phyloP scores from a whole-genome alignment of 495 filamentous ascomycete genomes.

The Aspergillus saccharolyticus region DNA sequence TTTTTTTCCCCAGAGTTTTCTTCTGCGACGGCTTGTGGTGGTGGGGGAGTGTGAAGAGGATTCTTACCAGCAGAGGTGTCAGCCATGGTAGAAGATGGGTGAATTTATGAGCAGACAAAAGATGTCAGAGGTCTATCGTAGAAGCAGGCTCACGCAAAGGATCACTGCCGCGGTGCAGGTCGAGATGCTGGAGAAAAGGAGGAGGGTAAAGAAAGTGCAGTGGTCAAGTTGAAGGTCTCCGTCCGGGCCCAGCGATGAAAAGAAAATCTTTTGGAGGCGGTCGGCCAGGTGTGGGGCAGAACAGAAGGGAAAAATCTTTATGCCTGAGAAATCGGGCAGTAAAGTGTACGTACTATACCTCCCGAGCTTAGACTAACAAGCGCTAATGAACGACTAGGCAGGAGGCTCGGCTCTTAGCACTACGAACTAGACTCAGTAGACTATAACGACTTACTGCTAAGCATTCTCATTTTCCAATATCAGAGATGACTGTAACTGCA shows the following conservation, averaged over 20 bases:
- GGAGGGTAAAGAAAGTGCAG: constrained; percentile 19
- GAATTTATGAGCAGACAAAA: neutral
- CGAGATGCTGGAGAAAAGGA: constrained; percentile 11
- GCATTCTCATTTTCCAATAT: too few species aligned
- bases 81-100: constrained; percentile 28
- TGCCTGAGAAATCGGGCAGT: neutral
- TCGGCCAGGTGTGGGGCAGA: constrained; percentile 1
- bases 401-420: too few species aligned
- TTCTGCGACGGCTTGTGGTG: neutral
- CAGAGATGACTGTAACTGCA: neutral
- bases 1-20: too few species aligned
- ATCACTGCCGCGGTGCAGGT: constrained; percentile 36
- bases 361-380: too few species aligned
- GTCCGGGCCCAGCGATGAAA: neutral
- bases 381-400: too few species aligned
- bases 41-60: neutral
- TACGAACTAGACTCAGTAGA: too few species aligned
- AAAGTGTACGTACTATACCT: too few species aligned
- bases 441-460: too few species aligned
- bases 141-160: constrained; percentile 40
- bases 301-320: neutral
- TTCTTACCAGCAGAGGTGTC: constrained; percentile 35
- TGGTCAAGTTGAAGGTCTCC: constrained; percentile 3
- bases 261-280: constrained; percentile 15
- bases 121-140: constrained; percentile 19